Evolutionary conservation across 176 grass and related monocot species (phyloP), one percentile per base, ranked within the genome.

Genomic region (Luzula sylvatica): DNA sequence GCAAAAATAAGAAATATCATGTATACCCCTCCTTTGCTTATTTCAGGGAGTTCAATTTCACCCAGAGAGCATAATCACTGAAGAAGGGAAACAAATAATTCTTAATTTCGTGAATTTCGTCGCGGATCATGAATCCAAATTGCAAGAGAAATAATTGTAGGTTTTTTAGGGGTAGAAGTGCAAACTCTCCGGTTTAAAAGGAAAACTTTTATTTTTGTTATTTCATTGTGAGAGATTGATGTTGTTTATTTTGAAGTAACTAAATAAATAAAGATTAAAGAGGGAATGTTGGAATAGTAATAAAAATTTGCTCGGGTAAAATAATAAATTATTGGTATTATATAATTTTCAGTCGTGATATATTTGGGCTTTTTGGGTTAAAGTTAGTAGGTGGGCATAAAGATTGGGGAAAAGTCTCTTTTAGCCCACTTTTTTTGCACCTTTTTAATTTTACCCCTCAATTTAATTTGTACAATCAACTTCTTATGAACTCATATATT

Each of bases 21-120:
- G 15, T 15, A 20, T 29, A 7, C 3, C 17, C 17, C 11, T 2
- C 24, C 24, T 35, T 32, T 44, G 9, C 23, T 50, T 22, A 12
- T 14, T 86, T 73, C 66, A 86, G 87, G 87, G 90, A 14, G 90
- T 95, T 42, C 90, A 95, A 29, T 95, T 95, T 67, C 80, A 88
- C 77, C 90, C 90, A 6, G 90, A 95, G 78, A 95, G 90, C 4
- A 88, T 95, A 32, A 95, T 95, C 39, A 95, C 84, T 23, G 65
- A 66, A 22, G 90, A 95, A 52, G 83, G 90, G 43, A 95, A 88
- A 69, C 72, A 21, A 13, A 86, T 95, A 55, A 72, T 88, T 49
- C 61, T 72, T 43, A 95, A 95, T 70, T 95, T 95, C 2, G 63
- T 82, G 7, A 82, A 73, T 24, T 76, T 67, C 26, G 61, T 95